Conservation (phyloP, 1,284 basidiomycete species). For the Marasmius oreades region DNA sequence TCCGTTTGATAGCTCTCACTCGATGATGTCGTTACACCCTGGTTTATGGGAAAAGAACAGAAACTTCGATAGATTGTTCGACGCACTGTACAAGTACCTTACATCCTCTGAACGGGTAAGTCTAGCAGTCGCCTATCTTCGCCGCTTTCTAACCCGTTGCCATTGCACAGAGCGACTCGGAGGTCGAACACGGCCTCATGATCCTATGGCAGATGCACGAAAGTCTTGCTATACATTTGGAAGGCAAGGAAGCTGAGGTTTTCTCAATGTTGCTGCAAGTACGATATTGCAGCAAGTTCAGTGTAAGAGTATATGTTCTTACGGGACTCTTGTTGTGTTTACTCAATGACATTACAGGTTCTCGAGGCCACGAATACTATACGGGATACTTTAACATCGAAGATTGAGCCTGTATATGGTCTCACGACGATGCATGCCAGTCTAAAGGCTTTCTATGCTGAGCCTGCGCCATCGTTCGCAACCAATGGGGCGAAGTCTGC, state of each 20-base stretch:
- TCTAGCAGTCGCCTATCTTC: constrained; percentile 13
- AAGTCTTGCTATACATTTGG: constrained; percentile 60
- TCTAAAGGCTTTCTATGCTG: constrained; percentile 57
- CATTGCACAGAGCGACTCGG: constrained; percentile 47
- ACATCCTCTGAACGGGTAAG: constrained; percentile 55
- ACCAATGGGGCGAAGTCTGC: constrained; percentile 53
- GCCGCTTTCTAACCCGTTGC: constrained; percentile 4
- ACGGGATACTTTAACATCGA: constrained; percentile 65
- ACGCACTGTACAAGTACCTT: constrained; percentile 56
- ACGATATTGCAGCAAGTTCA: constrained; percentile 65
- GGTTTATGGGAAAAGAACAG: constrained; percentile 67
- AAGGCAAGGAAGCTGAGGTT: constrained; percentile 70
- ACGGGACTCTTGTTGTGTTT: neutral
- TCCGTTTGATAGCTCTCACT: constrained; percentile 39
- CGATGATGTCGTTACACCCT: constrained; percentile 40
- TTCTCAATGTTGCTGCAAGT: constrained; percentile 61
- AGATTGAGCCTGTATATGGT: constrained; percentile 78
- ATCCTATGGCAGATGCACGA: constrained; percentile 75
- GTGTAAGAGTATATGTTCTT: constrained; percentile 38
- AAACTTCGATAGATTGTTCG: constrained; percentile 63
- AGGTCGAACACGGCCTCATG: constrained; percentile 71
- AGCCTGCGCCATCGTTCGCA: constrained; percentile 37
- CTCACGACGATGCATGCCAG: constrained; percentile 75
- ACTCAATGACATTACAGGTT: constrained; percentile 41
- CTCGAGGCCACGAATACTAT: constrained; percentile 77